Evolutionary conservation across 1,284 basidiomycete species (phyloP), one percentile per base, ranked within the genome.

Genomic region (Apiotrichum brassicae): DNA sequence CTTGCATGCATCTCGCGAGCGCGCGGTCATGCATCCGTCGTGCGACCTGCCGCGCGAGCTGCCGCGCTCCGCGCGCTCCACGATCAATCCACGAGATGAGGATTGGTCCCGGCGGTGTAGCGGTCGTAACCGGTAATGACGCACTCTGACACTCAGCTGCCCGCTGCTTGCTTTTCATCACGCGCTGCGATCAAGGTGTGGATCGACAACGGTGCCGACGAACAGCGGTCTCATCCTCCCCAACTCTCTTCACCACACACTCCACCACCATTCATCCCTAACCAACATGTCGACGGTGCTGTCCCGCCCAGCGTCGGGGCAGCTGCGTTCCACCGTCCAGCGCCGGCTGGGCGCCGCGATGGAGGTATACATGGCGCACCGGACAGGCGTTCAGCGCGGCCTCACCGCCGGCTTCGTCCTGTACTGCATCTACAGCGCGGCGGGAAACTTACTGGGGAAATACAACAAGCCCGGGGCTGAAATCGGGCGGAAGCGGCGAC

Each of bases 311-410:
- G 25, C 24, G 38, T 9, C 35, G 19, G 33, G 18, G 18, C 16
- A 18, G 38, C 18, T 42, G 11, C 38, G 22, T n/a, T 25, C 35
- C 4, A 35, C 19, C 20, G 37, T 44, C 19, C 44, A 30, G 33
- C 20, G 41, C 26, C 45, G 42, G 3, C 48, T 64, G 19, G 45
- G 46, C 34, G 13, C 44, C 18, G 26, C 59, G 2, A 48, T 68
- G 19, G 43, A 63, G 38, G 37, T 42, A 19, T 92, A 92, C 63
- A 65, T 78, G 3, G 55, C 66, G 3, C 81, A 87, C 64, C 75
- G 87, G 8, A 84, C 85, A 2, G 62, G 79, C 30, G 75, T 89
- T 44, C 87, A 91, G 67, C 80, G 81, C 32, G 59, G 77, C 22
- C 75, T 91, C 18, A 89, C 69, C 2, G 63, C 62, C 19, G 64